Evolutionary conservation across 805 yeast species (phyloP).

Genomic region (Ogataea methanolica): DNA sequence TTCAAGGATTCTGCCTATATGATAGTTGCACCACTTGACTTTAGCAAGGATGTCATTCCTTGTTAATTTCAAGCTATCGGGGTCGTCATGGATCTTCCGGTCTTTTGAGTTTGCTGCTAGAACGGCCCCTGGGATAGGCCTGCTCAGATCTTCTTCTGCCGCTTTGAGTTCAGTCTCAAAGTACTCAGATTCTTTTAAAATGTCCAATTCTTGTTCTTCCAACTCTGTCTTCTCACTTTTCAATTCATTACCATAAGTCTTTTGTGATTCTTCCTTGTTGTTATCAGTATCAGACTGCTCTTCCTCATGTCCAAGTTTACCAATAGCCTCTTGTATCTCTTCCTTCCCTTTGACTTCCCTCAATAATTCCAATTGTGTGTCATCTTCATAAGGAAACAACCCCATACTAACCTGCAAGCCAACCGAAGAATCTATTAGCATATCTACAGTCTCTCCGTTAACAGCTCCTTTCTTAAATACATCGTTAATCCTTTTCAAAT

Average conservation of each 20-base stretch:
- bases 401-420: slow-evolving; percentile 12
- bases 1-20: slow-evolving; percentile 11
- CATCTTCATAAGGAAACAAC: slow-evolving; percentile 9
- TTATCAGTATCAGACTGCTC: not conserved
- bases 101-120: not conserved
- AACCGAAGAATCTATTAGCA: slow-evolving; percentile 11
- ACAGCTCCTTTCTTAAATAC: slow-evolving; percentile 7
- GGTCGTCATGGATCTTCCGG: not conserved
- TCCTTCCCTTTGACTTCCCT: not conserved
- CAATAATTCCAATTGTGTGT: not conserved
- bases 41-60: slow-evolving; percentile 10
- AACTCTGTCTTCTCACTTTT: not conserved
- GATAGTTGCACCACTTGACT: slow-evolving; percentile 21
- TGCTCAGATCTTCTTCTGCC: slow-evolving; percentile 7
- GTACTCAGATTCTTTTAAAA: slow-evolving; percentile 3
- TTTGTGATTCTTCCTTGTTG: not conserved
- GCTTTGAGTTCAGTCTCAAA: slow-evolving; percentile 3
- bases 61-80: slow-evolving; percentile 2
- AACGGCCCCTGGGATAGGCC: not conserved
- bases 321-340: not conserved
- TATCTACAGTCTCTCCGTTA: slow-evolving; percentile 10
- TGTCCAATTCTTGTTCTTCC: not conserved
- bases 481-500: slow-evolving; percentile 4
- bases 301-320: not conserved
- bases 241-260: not conserved